Percentiles rank a stretch among this genome's conserved stretches.
Conservation (phyloP, 768 basidiomycete genomes). For the Serendipita sp. region DNA sequence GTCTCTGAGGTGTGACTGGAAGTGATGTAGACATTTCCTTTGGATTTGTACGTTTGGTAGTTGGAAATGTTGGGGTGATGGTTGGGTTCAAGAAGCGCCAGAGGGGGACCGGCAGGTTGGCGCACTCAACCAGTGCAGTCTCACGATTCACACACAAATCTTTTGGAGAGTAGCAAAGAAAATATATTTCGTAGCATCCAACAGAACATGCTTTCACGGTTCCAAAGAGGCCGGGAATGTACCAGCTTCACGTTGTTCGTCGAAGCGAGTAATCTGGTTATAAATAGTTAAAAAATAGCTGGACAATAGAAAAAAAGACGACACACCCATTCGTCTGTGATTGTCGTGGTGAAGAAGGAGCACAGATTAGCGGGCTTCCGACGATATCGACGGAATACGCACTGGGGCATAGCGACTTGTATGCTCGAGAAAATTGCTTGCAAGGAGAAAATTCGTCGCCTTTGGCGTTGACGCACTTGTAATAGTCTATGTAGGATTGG, state of each 20-base stretch:
- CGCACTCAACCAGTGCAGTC: too few relatives aligned
- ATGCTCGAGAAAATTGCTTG: conserved; percentile 95
- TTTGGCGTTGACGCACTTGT: conserved; percentile 93
- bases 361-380: conserved; percentile 4
- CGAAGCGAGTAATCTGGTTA: conserved; percentile 66
- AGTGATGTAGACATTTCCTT: conserved; percentile 4
- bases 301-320: background rate
- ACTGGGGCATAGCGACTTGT: conserved; percentile 97
- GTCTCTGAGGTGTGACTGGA: conserved; percentile 2
- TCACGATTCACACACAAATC: background rate
- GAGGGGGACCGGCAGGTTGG: background rate
- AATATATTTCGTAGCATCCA: background rate
- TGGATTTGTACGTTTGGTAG: background rate
- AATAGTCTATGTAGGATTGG: conserved; percentile 98
- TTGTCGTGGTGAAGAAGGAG: conserved; percentile 4
- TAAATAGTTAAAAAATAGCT: conserved; percentile 11
- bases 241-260: conserved; percentile 87
- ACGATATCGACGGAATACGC: conserved; percentile 24
- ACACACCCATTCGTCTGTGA: conserved; percentile 79
- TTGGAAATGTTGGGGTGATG: background rate
- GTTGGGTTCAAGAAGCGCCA: background rate
- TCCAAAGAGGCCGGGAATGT: conserved; percentile 88
- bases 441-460: conserved; percentile 98
- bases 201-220: conserved; percentile 27
- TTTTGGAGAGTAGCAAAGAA: background rate